Base-by-base conservation (phyloP, 306 rosid species). In the Elaeagnus macrophylla region DNA sequence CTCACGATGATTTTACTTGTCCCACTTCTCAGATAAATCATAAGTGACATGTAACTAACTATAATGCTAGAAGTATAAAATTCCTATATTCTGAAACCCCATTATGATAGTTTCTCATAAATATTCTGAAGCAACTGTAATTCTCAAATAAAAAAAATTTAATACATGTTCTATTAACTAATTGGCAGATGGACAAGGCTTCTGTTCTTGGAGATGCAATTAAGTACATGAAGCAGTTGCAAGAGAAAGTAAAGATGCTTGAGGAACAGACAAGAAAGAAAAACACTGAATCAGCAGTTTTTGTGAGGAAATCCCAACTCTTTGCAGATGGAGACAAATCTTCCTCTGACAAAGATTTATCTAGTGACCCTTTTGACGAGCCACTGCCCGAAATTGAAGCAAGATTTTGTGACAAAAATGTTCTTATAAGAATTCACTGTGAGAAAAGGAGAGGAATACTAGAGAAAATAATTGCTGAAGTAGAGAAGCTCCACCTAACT, bases 151-250 rank as follows among this genome's bases (percentile, higher is more conserved):
- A 11, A 7, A 32, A 37, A 36, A n/a, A n/a, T n/a, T 60, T 9
- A 12, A 19, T 5, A 16, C 16, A 25, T 25, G 32, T 1, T 25
- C 2, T 25, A 10, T 12, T 60, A 20, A 57, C 14, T 62, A 49
- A 12, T 60, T 44, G 56, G 71, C 59, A 91, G 97, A 91, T 75
- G 86, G 97, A 91, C 72, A 91, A 91, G 80, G 96, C 96, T 74
- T 86, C 97, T 59, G 96, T 91, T 75, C 96, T 91, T 71, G 95
- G 93, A 67, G 97, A 87, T 67, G 83, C 97, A 17, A 84, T 87
- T 7, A 84, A 80, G 73, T 82, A 91, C 79, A 63, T 91, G 83
- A 84, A 91, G 61, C 83, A 91, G 41, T 65, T 91, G 69, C 95
- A 86, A 71, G 96, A 91, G 67, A 77, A 68, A 68, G 89, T 82